These are phyloP conservation scores for Clonostachys solani DNA, from an alignment of 2,329 filamentous ascomycete genomes.

Conservation along the genomic window DNA sequence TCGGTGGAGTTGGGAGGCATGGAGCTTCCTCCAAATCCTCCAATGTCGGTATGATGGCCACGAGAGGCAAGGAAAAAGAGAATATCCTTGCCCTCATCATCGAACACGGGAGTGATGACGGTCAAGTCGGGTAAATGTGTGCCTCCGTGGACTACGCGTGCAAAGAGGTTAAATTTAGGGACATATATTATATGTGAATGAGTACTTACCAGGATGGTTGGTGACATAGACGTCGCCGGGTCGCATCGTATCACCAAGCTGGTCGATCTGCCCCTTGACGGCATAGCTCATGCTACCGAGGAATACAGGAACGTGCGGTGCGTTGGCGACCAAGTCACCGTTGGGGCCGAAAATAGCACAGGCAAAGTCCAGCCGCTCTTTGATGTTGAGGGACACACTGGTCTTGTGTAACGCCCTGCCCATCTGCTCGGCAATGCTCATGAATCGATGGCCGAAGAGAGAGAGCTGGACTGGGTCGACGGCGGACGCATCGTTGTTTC, in stretches of 20 bases:
- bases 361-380: constrained; percentile 35
- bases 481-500: background rate
- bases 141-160: constrained; percentile 18
- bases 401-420: constrained; percentile 51
- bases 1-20: constrained; percentile 35
- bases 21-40: constrained; percentile 27
- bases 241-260: constrained; percentile 21
- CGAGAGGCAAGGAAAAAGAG: constrained; percentile 30
- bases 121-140: constrained; percentile 35
- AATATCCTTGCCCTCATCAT: constrained; percentile 29
- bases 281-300: constrained; percentile 34
- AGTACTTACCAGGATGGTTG: constrained; percentile 22
- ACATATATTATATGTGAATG: too few relatives aligned
- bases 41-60: constrained; percentile 31
- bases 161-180: too few relatives aligned
- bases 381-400: constrained; percentile 52
- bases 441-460: constrained; percentile 52
- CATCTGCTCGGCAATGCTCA: constrained; percentile 57
- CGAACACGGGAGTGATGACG: constrained; percentile 32
- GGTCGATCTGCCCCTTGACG: constrained; percentile 27
- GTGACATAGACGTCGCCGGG: constrained; percentile 31
- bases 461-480: constrained; percentile 47
- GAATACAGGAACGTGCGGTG: constrained; percentile 33
- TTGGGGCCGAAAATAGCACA: constrained; percentile 34
- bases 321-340: constrained; percentile 32